phyloP scores from a whole-genome alignment of 495 filamentous ascomycete genomes.

The Trichodelitschia bisporula region DNA sequence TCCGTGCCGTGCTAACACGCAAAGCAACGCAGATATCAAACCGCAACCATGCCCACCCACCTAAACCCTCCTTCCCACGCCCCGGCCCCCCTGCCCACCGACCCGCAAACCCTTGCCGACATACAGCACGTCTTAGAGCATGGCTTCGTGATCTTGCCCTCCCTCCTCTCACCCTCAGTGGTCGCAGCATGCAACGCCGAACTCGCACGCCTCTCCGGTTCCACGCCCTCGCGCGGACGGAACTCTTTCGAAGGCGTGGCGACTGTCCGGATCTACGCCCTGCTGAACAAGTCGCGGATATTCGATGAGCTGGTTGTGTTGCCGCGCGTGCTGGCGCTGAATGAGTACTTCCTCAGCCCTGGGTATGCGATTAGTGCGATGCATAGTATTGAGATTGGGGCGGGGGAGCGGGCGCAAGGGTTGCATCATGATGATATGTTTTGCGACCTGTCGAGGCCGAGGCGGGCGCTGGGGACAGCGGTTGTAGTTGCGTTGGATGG shows the following conservation, averaged over 20 bases:
- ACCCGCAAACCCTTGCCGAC: constrained; percentile 1
- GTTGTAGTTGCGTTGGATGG: constrained; percentile 14
- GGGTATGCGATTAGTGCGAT: constrained; percentile 10
- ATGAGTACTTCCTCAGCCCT: constrained; percentile 13
- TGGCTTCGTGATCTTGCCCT: constrained; percentile 14
- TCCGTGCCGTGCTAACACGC: too few relatives aligned
- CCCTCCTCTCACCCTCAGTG: constrained; percentile 8
- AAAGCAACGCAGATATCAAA: too few relatives aligned
- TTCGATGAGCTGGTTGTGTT: constrained; percentile 13
- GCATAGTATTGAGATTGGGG: constrained; percentile 12
- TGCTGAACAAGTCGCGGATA: constrained; percentile 12
- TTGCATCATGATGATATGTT: constrained; percentile 16
- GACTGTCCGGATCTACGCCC: constrained; percentile 12
- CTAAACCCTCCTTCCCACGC: too few relatives aligned
- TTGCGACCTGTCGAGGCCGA: constrained; percentile 5
- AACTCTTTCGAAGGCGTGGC: constrained; percentile 14
- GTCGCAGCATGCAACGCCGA: constrained; percentile 8
- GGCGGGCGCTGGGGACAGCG: constrained; percentile 4
- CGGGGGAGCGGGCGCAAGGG: constrained; percentile 9
- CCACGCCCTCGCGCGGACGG: constrained; percentile 4
- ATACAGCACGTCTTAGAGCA: constrained; percentile 11
- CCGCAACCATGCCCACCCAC: too few relatives aligned
- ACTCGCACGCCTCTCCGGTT: constrained; percentile 4
- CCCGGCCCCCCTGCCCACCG: too few relatives aligned
- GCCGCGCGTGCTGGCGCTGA: constrained; percentile 11